Evolutionary conservation across 164 flowering plant genomes (phyloP), one percentile per base, ranked within the genome.

Genomic region (Platanus orientalis): DNA sequence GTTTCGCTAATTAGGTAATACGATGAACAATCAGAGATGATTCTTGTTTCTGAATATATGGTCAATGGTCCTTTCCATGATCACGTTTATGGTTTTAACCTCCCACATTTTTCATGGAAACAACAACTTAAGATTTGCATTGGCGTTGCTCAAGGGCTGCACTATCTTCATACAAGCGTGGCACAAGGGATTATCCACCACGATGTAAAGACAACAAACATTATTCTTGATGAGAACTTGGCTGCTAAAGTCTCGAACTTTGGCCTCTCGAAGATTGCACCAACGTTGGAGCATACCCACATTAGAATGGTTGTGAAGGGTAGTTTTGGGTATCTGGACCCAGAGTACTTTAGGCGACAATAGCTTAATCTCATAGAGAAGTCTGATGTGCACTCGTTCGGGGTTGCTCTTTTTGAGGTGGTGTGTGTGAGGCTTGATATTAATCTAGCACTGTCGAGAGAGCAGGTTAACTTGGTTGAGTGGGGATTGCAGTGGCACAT

Each of bases 301-400:
- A 96, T 93, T 0, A 93, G 98, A 73, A 90, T 97, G 0, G 96
- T 91, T 0, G 98, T 93, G 68, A 90, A 93, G 74, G 96, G 98
- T 3, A 92, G 98, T 59, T 92, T 92, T 62, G 98, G 98, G 32
- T 90, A 92, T 62, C 79, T 92, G 0, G 96, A 92, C 61, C 96
- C 96, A 0, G 98, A 92, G 69, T 90, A 92, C 76, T 92, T 88
- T 72, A 68, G 91, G 49, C 64, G 85, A 57, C 96, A 90, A 51
- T 92, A 90, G 27, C n/a, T n/a, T n/a, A n/a, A n/a, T n/a, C 80
- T 92, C 1, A 88, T 92, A 0, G 96, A 89, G 65, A 92, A 92
- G 71, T 92, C 96, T 0, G 98, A 92, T 64, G 98, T 92, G 1
- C 90, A 90, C 73, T 92, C 98, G 0, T 90, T 92, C 26, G 96